Base-by-base conservation (phyloP, 208 protist genomes). In the Trypanosoma lewisi region DNA sequence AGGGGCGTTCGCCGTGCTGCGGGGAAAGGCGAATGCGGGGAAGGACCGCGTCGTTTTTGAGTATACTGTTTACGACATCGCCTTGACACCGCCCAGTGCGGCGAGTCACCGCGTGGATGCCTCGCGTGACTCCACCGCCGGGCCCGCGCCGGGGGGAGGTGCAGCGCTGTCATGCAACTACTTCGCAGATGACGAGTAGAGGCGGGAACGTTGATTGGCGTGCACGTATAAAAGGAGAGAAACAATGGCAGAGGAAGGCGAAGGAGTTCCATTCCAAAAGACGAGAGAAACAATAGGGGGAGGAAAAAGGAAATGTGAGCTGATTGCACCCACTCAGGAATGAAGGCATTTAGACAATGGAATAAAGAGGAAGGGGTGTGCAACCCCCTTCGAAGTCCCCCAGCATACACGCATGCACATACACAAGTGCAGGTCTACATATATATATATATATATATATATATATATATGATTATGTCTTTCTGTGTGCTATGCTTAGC, bases 1-100 rank as follows among this genome's bases (percentile, higher is more conserved):
- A 17, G 87, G 82, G 21, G 87, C 87, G 30, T 78, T 91, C 42
- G 87, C 80, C 16, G 52, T 91, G 16, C 70, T 94, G 11, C 71
- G 70, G 49, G 83, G 85, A 19, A 56, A 60, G 0, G 59, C 52
- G 1, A 79, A 91, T 44, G 58, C 63, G 31, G 73, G 65, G 4
- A 70, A 77, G 41, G 59, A 68, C n/a, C 42, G 51, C 7, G 77
- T 91, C 30, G 45, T 74, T n/a, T 68, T 94, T n/a, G 80, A 89
- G 34, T 91, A 86, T 58, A 67, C 69, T 14, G 70, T 73, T 4
- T 93, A 87, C 69, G 79, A 93, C 39, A 67, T 44, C 9, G 63
- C 37, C 11, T 12, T 19, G 11, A n/a, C 1, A 8, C 11, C 21
- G 11, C 45, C 30, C 21, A 63, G 39, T 36, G 21, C 11, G 12